A percentile compares a stretch with the other conserved stretches of the same genome.
phyloP scores from a whole-genome alignment of 352 stramenopile genomes.

The Phytophthora ohioensis region DNA sequence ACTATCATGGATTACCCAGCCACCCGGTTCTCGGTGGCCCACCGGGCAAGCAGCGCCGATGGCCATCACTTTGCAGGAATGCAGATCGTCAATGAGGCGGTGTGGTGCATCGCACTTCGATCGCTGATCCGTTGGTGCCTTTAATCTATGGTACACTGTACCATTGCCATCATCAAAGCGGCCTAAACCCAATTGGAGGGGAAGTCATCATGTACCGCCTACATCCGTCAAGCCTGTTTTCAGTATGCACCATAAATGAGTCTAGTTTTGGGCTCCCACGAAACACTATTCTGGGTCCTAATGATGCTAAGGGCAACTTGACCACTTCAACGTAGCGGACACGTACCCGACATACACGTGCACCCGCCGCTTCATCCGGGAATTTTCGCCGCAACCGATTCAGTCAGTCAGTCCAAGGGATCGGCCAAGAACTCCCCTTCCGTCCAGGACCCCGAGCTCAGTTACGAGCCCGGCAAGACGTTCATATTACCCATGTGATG shows the following conservation, averaged over 20 bases:
- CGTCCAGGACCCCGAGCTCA: conserved; percentile 9
- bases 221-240: not conserved
- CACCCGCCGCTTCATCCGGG: conserved; percentile 11
- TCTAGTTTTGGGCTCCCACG: not conserved
- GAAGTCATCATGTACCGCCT: conserved; percentile 8
- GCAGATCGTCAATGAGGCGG: not conserved
- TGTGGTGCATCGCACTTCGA: not conserved
- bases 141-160: not conserved
- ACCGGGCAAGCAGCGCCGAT: no score
- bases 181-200: not conserved
- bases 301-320: conserved; percentile 7
- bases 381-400: conserved; percentile 8
- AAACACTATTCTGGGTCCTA: conserved; percentile 2
- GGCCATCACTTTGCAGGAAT: not conserved
- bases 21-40: no score
- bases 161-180: conserved; percentile 6
- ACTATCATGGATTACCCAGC: no score
- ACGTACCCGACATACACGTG: conserved; percentile 11
- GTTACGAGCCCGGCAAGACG: conserved; percentile 25
- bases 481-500: conserved; percentile 14
- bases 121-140: conserved; percentile 7
- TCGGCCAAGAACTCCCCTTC: conserved; percentile 7
- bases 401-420: conserved; percentile 1
- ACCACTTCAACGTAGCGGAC: conserved; percentile 15
- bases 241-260: not conserved